phyloP scores from a whole-genome alignment of 768 basidiomycete species.

The Crucibulum laeve region DNA sequence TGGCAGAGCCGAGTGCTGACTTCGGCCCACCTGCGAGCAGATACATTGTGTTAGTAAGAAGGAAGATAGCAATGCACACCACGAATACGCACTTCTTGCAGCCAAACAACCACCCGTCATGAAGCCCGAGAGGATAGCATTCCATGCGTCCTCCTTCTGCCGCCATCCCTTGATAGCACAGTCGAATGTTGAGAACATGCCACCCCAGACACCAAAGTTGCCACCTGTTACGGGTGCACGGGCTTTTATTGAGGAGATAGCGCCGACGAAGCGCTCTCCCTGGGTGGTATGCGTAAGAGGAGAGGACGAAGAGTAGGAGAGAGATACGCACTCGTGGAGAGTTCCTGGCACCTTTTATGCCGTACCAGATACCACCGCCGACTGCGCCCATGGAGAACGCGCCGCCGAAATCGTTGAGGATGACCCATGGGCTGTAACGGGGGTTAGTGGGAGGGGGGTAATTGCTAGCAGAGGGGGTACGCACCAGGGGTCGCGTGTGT shows the following conservation, averaged over 20 bases:
- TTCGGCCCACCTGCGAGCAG: slow-evolving; percentile 83
- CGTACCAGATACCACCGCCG: slow-evolving; percentile 98
- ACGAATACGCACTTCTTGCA: slow-evolving; percentile 73
- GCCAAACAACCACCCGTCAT: slow-evolving; percentile 97
- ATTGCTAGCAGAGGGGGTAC: slow-evolving; percentile 8
- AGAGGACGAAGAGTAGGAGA: background rate
- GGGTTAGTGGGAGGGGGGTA: background rate
- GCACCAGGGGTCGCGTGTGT: slow-evolving; percentile 91
- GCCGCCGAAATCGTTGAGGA: slow-evolving; percentile 97
- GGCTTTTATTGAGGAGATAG: slow-evolving; percentile 94
- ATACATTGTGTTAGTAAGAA: no score
- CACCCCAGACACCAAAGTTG: slow-evolving; percentile 95
- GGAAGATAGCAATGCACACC: slow-evolving; percentile 3
- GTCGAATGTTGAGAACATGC: slow-evolving; percentile 98
- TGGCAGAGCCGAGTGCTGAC: slow-evolving; percentile 86
- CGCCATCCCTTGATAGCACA: slow-evolving; percentile 96
- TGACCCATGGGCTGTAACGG: slow-evolving; percentile 84
- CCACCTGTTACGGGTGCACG: slow-evolving; percentile 97
- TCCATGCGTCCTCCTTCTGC: slow-evolving; percentile 99
- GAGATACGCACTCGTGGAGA: slow-evolving; percentile 74
- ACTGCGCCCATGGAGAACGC: slow-evolving; percentile 98
- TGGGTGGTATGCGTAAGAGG: slow-evolving; percentile 23
- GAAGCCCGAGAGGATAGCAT: slow-evolving; percentile 97
- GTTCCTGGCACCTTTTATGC: slow-evolving; percentile 96
- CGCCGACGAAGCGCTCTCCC: slow-evolving; percentile 94